phyloP scores from a whole-genome alignment of 139 green algal species.

The Tetraselmis striata region DNA sequence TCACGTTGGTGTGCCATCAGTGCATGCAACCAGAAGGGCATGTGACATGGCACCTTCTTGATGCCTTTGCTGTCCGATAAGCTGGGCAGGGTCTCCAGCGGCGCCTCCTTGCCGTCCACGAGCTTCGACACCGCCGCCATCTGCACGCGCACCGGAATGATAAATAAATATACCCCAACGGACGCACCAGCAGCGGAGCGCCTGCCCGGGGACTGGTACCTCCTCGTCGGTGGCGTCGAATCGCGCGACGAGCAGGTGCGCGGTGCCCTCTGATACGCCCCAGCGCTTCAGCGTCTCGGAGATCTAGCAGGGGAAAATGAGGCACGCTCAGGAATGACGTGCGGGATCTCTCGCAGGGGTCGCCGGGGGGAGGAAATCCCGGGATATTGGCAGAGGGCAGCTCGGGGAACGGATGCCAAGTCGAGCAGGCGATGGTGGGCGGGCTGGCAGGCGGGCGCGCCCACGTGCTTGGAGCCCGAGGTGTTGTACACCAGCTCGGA shows the following conservation, averaged over 20 bases:
- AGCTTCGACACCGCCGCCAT: slow-evolving; percentile 1
- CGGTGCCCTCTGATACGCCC: slow-evolving; percentile 37
- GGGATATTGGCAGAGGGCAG: no score
- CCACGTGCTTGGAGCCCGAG: slow-evolving; percentile 48
- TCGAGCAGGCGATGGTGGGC: no score
- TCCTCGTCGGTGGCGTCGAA: slow-evolving; percentile 47
- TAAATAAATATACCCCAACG: no score
- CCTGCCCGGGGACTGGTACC: no score
- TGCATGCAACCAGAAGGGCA: no score
- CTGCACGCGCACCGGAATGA: no score
- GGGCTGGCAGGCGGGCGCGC: no score
- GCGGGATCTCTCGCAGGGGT: no score
- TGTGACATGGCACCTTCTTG: slow-evolving; percentile 21
- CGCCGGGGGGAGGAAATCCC: no score
- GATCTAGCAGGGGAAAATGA: no score
- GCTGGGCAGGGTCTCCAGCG: slow-evolving; percentile 7
- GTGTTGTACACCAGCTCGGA: slow-evolving; percentile 55
- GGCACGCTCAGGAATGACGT: no score
- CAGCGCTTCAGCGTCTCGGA: slow-evolving; percentile 43
- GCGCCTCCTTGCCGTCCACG: slow-evolving; percentile 8
- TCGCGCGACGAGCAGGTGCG: slow-evolving; percentile 36
- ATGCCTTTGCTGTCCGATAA: slow-evolving; percentile 9
- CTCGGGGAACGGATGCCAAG: no score
- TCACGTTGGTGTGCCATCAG: neutral
- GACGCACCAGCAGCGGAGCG: neutral